Evolutionary conservation across 352 stramenopile species (phyloP).

Genomic region (Globisporangium cederbergense): DNA sequence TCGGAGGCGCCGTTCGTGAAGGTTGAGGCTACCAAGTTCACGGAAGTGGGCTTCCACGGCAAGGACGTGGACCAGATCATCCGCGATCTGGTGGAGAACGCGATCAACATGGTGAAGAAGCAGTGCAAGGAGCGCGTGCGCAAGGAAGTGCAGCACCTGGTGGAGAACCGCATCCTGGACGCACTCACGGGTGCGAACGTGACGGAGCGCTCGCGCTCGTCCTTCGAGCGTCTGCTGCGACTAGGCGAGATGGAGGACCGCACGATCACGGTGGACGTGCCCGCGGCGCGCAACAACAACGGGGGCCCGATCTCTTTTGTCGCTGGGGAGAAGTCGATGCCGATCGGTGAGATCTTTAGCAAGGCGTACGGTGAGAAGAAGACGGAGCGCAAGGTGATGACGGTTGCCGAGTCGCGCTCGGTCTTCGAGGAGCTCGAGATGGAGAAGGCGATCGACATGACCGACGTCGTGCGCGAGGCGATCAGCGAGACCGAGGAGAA

Average conservation of each 20-base stretch:
- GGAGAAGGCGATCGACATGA: constrained; percentile 92
- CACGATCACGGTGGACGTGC: constrained; percentile 75
- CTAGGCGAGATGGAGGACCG: constrained; percentile 80
- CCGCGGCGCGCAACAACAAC: constrained; percentile 41
- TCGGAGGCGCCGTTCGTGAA: constrained; percentile 98
- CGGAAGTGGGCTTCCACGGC: constrained; percentile 99
- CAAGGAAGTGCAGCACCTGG: constrained; percentile 89
- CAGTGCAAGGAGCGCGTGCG: constrained; percentile 90
- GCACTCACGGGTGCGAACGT: constrained; percentile 89
- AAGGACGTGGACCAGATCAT: constrained; percentile 99
- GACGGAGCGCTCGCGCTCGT: constrained; percentile 77
- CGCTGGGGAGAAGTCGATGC: constrained; percentile 65
- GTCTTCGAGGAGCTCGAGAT: constrained; percentile 96
- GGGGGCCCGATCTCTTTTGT: constrained; percentile 70
- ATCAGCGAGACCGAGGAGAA: constrained; percentile 96
- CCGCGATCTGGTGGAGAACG: constrained; percentile 97
- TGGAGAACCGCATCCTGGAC: constrained; percentile 96
- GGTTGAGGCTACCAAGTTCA: constrained; percentile 99
- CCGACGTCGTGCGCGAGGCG: constrained; percentile 81
- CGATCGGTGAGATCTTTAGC: constrained; percentile 65
- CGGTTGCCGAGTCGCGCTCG: constrained; percentile 90
- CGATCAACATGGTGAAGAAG: constrained; percentile 96
- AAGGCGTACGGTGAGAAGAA: constrained; percentile 81
- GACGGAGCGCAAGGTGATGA: constrained; percentile 92
- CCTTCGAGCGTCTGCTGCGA: constrained; percentile 92